Base-by-base conservation (phyloP, 495 filamentous ascomycete genomes). In the Oidiodendron maius region DNA sequence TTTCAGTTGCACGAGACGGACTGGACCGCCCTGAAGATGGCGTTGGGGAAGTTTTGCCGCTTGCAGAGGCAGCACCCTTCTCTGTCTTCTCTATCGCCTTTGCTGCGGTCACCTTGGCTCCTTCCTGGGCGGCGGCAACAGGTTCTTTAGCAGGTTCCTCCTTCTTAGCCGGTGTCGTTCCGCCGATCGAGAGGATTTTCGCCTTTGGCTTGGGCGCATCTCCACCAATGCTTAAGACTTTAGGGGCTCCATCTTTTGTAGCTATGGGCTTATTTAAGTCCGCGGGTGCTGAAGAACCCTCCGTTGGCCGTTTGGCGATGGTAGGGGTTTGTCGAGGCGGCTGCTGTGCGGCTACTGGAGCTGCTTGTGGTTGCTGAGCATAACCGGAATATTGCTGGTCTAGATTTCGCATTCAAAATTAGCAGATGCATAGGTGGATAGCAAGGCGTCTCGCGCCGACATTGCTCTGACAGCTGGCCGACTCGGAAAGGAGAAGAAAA, bases 31-130 rank as follows among this genome's bases (percentile, higher is more conserved):
- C 89, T 3, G 86, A 90, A 13, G 84, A 83, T 3, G 86, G 86
- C 11, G 85, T 72, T 3, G 89, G 84, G 1, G 89, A 90, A 6
- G 83, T 77, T 48, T 77, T 86, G 40, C 86, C 87, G 42, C 54
- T 58, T 15, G 50, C 53, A 9, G 51, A 38, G 11, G 30, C 28
- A 51, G 78, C 80, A 11, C 63, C 61, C 64, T 88, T 86, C 25
- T 83, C 75, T 0, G 82, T 77, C 67, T 89, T 89, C 25, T 91
- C 82, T 26, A 94, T 85, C 1, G 87, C 81, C 71, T 93, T 95
- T 43, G 75, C 68, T 18, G 91, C 89, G 9, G 87, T 76, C 13
- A 86, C 81, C 65, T 95, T 95, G 18, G 76, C 66, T 60, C 75
- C 78, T 59, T 21, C 65, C 63, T 43, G 73, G 26, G 69, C 59